Conservation (phyloP, 306 rosid genomes). For the Rubus parviflorus region DNA sequence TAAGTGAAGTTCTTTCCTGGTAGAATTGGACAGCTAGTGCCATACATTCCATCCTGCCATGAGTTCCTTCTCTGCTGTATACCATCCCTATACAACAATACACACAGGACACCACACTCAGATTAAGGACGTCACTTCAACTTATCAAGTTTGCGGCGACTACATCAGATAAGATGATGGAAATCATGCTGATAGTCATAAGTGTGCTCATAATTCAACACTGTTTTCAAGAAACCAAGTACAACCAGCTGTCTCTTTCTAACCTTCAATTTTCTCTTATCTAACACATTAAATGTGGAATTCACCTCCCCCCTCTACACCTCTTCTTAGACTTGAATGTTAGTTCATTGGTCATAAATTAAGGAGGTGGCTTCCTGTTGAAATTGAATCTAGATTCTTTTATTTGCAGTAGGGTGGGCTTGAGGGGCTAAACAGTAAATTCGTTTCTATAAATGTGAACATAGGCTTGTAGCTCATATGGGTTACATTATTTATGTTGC, state of each 20-base stretch:
- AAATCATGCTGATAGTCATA: background rate
- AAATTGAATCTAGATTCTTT: background rate
- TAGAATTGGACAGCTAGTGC: slow-evolving; percentile 67
- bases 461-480: background rate
- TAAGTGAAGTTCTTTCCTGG: slow-evolving; percentile 65
- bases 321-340: background rate
- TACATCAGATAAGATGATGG: background rate
- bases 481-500: background rate
- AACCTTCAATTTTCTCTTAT: background rate
- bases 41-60: slow-evolving; percentile 70
- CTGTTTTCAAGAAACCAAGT: background rate
- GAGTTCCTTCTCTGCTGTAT: slow-evolving; percentile 92
- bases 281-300: background rate
- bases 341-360: background rate
- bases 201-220: background rate
- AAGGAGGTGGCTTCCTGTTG: background rate
- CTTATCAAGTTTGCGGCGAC: background rate
- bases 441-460: background rate
- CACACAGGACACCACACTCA: background rate
- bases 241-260: background rate
- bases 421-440: slow-evolving; percentile 15
- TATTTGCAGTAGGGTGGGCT: background rate
- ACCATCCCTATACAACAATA: slow-evolving; percentile 66
- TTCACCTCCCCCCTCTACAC: background rate
- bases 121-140: slow-evolving; percentile 4